phyloP scores from a whole-genome alignment of 2,329 filamentous ascomycete genomes.

The Cladosporium sp. region DNA sequence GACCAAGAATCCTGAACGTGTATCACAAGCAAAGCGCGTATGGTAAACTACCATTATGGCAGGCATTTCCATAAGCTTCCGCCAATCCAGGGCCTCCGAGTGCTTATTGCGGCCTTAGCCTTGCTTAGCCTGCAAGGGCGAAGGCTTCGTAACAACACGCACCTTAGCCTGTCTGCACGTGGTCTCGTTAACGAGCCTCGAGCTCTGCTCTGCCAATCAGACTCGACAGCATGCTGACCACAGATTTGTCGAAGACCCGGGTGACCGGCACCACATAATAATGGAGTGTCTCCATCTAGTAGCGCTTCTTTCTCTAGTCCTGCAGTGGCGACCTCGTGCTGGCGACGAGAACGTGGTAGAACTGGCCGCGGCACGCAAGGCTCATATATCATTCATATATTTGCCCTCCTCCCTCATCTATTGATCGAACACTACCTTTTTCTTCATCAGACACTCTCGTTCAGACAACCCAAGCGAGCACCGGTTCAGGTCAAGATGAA shows the following conservation, averaged over 20 bases:
- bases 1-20: no score
- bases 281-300: neutral
- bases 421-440: neutral
- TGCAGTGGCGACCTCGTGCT: neutral
- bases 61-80: neutral
- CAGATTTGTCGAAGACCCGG: neutral
- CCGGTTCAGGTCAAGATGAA: slow-evolving; percentile 4
- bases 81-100: neutral
- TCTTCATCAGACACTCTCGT: neutral
- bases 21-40: no score
- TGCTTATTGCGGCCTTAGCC: slow-evolving; percentile 8
- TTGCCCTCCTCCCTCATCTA: neutral
- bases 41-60: neutral
- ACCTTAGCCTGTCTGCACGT: slow-evolving; percentile 2
- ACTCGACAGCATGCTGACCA: neutral
- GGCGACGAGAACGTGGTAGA: neutral
- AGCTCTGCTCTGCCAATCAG: neutral
- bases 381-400: neutral
- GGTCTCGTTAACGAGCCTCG: neutral
- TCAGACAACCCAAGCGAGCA: neutral
- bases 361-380: no score
- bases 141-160: neutral
- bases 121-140: slow-evolving; percentile 5
- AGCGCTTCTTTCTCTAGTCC: neutral
- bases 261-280: neutral